Base-by-base conservation (phyloP, 2,329 filamentous ascomycete genomes). In the Fusarium sp. region DNA sequence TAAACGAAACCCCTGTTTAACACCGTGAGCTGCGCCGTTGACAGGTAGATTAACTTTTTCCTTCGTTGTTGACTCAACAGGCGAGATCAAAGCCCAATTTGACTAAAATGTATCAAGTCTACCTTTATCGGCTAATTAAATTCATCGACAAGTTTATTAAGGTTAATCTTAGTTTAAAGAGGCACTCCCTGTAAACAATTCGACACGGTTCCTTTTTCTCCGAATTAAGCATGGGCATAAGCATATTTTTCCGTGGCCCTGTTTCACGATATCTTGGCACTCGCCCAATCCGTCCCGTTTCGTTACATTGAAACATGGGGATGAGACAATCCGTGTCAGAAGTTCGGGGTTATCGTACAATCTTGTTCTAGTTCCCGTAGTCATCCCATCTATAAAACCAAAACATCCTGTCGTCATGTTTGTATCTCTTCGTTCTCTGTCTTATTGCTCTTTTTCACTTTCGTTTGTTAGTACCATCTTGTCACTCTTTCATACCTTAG, bases 141-240 rank as follows among this genome's bases (percentile, higher is more conserved):
- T 1, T 10, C 3, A 31, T 31, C 3, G 10, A 31, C 10, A 31
- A 4, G 9, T 31, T 31, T 31, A 31, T 31, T 4, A 31, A 31
- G 9, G 10, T 31, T 10, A 31, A 31, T 31, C 13, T 11, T 10
- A 31, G 28, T 31, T 9, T 31, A 4, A 13, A 31, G 3, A 5
- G 11, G 28, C 10, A 31, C 9, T 5, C 5, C 10, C 28, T 13
- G 28, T 10, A 31, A 31, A 31, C 10, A 10, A 31, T 31, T 31
- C 10, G 28, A 31, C 10, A 10, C 28, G 28, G 28, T 31, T 31
- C 28, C 28, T 36, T 54, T 14, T 36, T 54, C 40, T 17, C 17
- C 18, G 48, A 48, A 28, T 48, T 54, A 54, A 54, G 51, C 51
- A 54, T 54, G 36, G 20, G 34, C 48, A 54, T 54, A 54, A 54